Conservation (phyloP, 2,329 filamentous ascomycete genomes). For the Trichoderma harzianum region DNA sequence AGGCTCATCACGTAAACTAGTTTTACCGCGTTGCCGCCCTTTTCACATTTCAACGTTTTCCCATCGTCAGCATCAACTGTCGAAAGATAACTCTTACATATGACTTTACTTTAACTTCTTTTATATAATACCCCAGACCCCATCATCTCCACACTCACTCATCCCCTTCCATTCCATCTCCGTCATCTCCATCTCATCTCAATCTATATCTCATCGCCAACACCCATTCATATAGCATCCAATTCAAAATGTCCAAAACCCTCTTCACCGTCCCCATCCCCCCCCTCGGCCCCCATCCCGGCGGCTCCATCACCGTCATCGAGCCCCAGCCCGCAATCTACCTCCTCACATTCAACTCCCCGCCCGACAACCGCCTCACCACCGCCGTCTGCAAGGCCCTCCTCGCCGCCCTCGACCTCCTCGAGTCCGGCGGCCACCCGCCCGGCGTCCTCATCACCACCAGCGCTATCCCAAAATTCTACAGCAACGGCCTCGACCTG, state of each 20-base stretch:
- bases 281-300: conserved; percentile 41
- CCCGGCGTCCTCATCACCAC: conserved; percentile 77
- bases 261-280: conserved; percentile 53
- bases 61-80: neutral
- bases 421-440: conserved; percentile 61
- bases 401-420: conserved; percentile 68
- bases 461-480: conserved; percentile 73
- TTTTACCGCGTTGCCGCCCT: neutral
- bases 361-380: conserved; percentile 73
- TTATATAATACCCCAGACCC: neutral
- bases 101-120: neutral
- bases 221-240: no score
- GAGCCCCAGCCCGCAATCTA: conserved; percentile 61
- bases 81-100: no score
- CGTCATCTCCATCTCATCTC: neutral
- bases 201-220: neutral
- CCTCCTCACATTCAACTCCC: conserved; percentile 66
- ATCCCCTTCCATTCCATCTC: neutral
- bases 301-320: conserved; percentile 61
- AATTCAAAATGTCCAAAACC: conserved; percentile 22
- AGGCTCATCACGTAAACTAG: neutral
- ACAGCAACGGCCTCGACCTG: conserved; percentile 78
- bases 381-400: conserved; percentile 65
- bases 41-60: no score
- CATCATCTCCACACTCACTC: neutral